Base-by-base conservation (phyloP, 1,139 yeast species). In the Kurtzmaniella quercitrusa region DNA sequence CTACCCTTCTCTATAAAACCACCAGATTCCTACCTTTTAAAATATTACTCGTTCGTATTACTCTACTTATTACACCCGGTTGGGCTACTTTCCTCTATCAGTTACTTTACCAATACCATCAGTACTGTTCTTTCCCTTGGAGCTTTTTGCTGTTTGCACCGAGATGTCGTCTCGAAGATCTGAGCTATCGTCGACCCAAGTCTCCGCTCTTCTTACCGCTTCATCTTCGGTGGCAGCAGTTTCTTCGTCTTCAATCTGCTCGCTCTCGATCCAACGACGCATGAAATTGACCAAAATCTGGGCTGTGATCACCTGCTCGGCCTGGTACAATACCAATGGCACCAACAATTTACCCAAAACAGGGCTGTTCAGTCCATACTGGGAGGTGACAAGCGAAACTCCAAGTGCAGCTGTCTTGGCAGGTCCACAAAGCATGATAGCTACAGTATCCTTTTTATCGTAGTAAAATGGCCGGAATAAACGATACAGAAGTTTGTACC, bases 321-420 rank as follows among this genome's bases (percentile, higher is more conserved):
- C 84, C 63, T 88, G 96, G 57, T 86, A 89, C 43, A 89, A 66
- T 11, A 88, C 95, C 57, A 89, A 70, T 0, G 96, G 94, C 4
- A 88, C 89, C 37, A 90, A 66, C 37, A 89, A 64, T 45, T 79
- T 77, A 19, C 96, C 96, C 49, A 88, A 67, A 50, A 79, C 69
- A 6, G 75, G 73, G 51, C 77, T 77, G 41, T 73, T 55, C 4
- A 79, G 64, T 8, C 95, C 94, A 59, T 87, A 89, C 60, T 89
- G 96, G 0, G 96, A 79, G 1, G 89, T 71, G 9, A 86, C 72
- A 45, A 89, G 70, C 1, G 95, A 85, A 1, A 89, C 95, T 39
- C 96, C 96, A 43, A 89, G 69, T 0, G 96, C 96, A 0, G 95
- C 96, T 0, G 96, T 88, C 59, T 89, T 89, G 3, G 96, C 95